These are phyloP conservation scores for Lactarius deliciosus DNA, from an alignment of 768 basidiomycete species.

Conservation along the genomic window DNA sequence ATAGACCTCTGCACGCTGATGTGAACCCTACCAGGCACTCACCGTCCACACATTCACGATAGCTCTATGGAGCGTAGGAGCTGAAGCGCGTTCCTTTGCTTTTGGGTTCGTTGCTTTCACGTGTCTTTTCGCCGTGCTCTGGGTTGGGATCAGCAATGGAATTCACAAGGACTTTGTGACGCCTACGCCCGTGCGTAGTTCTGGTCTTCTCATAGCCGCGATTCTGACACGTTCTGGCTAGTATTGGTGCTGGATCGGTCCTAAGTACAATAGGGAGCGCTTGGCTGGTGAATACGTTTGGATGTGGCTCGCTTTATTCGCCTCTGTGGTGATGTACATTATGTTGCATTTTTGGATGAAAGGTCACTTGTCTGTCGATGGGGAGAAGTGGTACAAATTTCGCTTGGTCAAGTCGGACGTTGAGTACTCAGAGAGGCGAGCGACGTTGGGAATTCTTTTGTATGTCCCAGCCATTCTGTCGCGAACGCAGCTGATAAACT, in stretches of 20 bases:
- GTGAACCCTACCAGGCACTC: slow-evolving; percentile 36
- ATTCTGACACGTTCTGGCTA: slow-evolving; percentile 8
- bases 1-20: background rate
- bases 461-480: slow-evolving; percentile 21
- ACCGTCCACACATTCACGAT: slow-evolving; percentile 42
- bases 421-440: slow-evolving; percentile 12
- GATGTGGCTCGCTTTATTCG: slow-evolving; percentile 43
- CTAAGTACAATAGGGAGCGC: slow-evolving; percentile 34
- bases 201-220: slow-evolving; percentile 2
- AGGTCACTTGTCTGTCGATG: slow-evolving; percentile 37
- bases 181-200: slow-evolving; percentile 37
- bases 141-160: slow-evolving; percentile 38
- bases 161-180: slow-evolving; percentile 31
- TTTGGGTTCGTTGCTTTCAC: slow-evolving; percentile 12
- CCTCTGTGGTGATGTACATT: slow-evolving; percentile 39
- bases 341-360: slow-evolving; percentile 40
- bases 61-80: slow-evolving; percentile 39
- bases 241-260: slow-evolving; percentile 49
- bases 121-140: slow-evolving; percentile 32
- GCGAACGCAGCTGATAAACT: background rate
- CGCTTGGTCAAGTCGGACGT: slow-evolving; percentile 22
- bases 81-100: slow-evolving; percentile 34
- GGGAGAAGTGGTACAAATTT: slow-evolving; percentile 39
- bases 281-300: slow-evolving; percentile 48
- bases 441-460: slow-evolving; percentile 32